Conservation (phyloP, 2,329 filamentous ascomycete species). For the Teratosphaeria destructans region DNA sequence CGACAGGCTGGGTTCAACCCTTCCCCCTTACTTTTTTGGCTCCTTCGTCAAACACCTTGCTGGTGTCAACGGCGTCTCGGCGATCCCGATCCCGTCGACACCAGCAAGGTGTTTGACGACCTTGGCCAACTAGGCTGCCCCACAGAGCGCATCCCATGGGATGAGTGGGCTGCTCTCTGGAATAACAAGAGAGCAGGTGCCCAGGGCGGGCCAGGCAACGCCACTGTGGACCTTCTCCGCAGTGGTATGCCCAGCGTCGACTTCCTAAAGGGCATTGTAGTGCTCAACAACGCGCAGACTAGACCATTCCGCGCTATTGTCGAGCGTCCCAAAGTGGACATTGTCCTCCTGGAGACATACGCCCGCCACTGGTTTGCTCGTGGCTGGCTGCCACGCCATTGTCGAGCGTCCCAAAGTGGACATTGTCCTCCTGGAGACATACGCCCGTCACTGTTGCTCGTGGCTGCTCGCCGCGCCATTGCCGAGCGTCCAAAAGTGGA, state of each 20-base stretch:
- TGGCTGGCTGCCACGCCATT: conserved; percentile 61
- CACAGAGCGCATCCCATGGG: conserved; percentile 56
- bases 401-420: conserved; percentile 54
- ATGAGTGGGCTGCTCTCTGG: conserved; percentile 67
- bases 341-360: conserved; percentile 63
- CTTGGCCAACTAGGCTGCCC: conserved; percentile 61
- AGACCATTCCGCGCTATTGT: conserved; percentile 49
- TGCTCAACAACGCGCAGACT: conserved; percentile 62
- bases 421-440: conserved; percentile 60
- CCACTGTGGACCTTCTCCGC: conserved; percentile 68
- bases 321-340: conserved; percentile 58
- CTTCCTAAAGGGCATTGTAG: conserved; percentile 59
- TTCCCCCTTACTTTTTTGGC: not conserved
- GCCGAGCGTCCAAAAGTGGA: conserved; percentile 45
- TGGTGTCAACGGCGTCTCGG: conserved; percentile 58
- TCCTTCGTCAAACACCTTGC: conserved; percentile 11
- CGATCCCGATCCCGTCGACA: conserved; percentile 60
- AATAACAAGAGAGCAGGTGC: conserved; percentile 55
- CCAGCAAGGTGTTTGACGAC: conserved; percentile 53
- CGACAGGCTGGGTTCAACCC: not conserved
- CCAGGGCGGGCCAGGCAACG: conserved; percentile 59
- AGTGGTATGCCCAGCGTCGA: conserved; percentile 71
- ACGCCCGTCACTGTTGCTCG: conserved; percentile 69
- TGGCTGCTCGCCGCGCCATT: conserved; percentile 56
- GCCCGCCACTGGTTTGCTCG: conserved; percentile 70